A percentile compares a stretch with the other conserved stretches of the same genome.
phyloP scores from a whole-genome alignment of 192 early-diverging fungal genomes.

The Gryganskiella cystojenkinii region DNA sequence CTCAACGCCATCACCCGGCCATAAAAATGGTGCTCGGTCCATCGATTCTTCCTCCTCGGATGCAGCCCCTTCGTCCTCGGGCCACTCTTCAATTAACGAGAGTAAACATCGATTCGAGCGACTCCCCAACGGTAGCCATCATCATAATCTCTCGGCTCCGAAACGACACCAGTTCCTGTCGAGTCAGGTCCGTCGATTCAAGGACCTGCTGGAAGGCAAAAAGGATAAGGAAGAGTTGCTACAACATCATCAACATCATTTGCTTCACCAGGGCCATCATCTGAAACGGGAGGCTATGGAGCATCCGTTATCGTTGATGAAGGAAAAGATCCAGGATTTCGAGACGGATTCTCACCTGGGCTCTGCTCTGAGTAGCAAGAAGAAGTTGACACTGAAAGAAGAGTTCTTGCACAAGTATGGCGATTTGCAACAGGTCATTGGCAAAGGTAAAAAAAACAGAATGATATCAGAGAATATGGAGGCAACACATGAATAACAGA shows the following conservation, averaged over 20 bases:
- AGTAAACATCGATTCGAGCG: slow-evolving; percentile 32
- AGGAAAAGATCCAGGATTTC: slow-evolving; percentile 35
- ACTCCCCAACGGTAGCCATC: slow-evolving; percentile 32
- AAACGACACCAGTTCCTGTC: slow-evolving; percentile 38
- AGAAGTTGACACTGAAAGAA: slow-evolving; percentile 22
- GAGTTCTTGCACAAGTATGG: slow-evolving; percentile 41
- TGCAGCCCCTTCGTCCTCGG: neutral
- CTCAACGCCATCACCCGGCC: neutral
- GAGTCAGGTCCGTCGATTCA: slow-evolving; percentile 21
- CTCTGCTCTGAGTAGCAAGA: neutral
- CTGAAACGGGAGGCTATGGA: slow-evolving; percentile 15
- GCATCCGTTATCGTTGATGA: slow-evolving; percentile 35
- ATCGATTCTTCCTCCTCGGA: slow-evolving; percentile 15
- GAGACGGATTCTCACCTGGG: slow-evolving; percentile 1
- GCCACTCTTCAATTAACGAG: slow-evolving; percentile 11
- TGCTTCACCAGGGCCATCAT: slow-evolving; percentile 1
- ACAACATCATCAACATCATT: slow-evolving; percentile 1
- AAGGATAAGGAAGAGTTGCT: slow-evolving; percentile 22
- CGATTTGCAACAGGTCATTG: slow-evolving; percentile 33
- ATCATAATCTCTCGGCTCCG: slow-evolving; percentile 29
- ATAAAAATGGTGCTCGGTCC: slow-evolving; percentile 1
- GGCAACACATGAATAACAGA: neutral
- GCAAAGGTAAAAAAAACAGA: slow-evolving; percentile 24
- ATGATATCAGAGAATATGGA: neutral
- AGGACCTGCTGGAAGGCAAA: slow-evolving; percentile 26